Evolutionary conservation across 2,329 filamentous ascomycete genomes (phyloP).

Genomic region (Furcasterigmium furcatum): DNA sequence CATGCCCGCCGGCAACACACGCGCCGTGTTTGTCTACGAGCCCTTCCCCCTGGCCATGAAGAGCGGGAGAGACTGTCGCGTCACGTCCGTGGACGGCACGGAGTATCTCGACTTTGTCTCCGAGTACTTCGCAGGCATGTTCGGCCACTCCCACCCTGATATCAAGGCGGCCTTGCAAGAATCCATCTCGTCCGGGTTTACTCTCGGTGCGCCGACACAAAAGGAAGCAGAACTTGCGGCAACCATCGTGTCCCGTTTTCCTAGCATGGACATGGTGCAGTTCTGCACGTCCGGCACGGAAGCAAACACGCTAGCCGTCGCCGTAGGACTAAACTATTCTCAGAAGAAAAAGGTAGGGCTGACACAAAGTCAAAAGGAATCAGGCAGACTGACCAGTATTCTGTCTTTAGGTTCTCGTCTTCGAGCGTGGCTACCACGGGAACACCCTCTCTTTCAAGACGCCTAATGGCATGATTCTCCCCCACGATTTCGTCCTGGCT

Average conservation of each 20-base stretch:
- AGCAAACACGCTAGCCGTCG: too few species aligned
- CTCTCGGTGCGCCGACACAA: slow-evolving; percentile 50
- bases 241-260: too few species aligned
- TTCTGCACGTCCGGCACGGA: too few species aligned
- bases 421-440: slow-evolving; percentile 40
- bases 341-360: too few species aligned
- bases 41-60: slow-evolving; percentile 39
- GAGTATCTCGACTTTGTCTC: slow-evolving; percentile 55
- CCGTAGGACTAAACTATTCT: too few species aligned
- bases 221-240: too few species aligned
- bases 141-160: slow-evolving; percentile 57
- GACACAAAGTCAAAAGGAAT: too few species aligned
- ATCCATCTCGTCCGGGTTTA: slow-evolving; percentile 45
- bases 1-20: slow-evolving; percentile 43
- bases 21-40: slow-evolving; percentile 34
- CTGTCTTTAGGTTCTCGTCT: slow-evolving; percentile 48
- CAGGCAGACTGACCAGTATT: too few species aligned
- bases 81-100: slow-evolving; percentile 36
- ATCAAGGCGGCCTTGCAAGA: slow-evolving; percentile 44
- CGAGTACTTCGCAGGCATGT: slow-evolving; percentile 62
- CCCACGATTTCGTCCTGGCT: slow-evolving; percentile 54
- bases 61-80: slow-evolving; percentile 25
- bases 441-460: slow-evolving; percentile 31
- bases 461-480: too few species aligned
- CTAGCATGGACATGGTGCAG: too few species aligned